These are phyloP conservation scores for Microsporum ferrugineum DNA, from an alignment of 2,329 filamentous ascomycete species.

Conservation along the genomic window DNA sequence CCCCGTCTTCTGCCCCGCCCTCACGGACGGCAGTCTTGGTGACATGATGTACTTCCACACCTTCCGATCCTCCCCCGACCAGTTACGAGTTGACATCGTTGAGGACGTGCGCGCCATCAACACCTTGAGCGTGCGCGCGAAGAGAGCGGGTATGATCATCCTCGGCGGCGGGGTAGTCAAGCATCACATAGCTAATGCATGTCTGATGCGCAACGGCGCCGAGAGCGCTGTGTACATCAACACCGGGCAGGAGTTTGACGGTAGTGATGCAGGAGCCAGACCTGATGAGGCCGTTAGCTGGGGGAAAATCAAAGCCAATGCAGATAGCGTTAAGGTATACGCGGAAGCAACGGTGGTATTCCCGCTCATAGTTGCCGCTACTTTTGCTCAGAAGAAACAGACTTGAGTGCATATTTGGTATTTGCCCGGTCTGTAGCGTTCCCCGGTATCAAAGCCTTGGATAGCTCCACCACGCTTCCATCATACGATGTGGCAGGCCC, in stretches of 20 bases:
- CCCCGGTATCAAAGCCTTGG: no score
- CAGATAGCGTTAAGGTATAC: conserved; percentile 79
- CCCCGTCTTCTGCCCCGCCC: conserved; percentile 88
- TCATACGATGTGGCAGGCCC: no score
- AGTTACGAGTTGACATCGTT: conserved; percentile 80
- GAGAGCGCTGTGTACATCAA: conserved; percentile 97
- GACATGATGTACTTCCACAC: conserved; percentile 99
- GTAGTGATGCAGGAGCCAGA: conserved; percentile 85
- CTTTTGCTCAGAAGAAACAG: conserved; percentile 42
- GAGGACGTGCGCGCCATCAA: conserved; percentile 91
- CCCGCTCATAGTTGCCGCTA: conserved; percentile 55
- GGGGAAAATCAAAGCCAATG: conserved; percentile 92
- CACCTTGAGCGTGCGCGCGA: conserved; percentile 76
- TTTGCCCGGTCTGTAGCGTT: no score
- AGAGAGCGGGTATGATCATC: conserved; percentile 87
- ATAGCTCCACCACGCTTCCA: no score
- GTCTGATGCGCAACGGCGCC: conserved; percentile 92
- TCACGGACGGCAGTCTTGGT: conserved; percentile 88
- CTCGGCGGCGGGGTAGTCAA: conserved; percentile 92
- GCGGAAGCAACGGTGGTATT: conserved; percentile 58
- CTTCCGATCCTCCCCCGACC: conserved; percentile 71
- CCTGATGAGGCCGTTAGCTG: conserved; percentile 96
- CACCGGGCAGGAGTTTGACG: conserved; percentile 93
- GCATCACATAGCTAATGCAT: conserved; percentile 96
- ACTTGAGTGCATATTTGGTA: not conserved